Base-by-base conservation (phyloP, 176 grass and related monocot genomes). In the Bothriochloa decipiens region DNA sequence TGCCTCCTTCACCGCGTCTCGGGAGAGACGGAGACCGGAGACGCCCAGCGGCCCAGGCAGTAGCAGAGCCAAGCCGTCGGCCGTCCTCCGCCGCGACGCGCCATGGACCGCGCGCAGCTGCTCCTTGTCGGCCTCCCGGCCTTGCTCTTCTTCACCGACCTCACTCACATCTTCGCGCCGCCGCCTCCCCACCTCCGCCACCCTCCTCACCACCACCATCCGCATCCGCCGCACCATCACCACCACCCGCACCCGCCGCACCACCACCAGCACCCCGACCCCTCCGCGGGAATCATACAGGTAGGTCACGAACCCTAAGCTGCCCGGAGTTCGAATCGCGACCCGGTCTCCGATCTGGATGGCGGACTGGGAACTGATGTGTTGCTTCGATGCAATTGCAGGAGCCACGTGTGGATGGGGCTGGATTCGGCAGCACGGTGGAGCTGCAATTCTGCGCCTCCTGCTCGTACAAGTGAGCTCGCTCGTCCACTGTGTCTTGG, bases 391-490 rank as follows among this genome's bases (percentile, higher is more conserved):
- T 82, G 60, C 1, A 0, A 22, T 68, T 37, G 73, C 81, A 86
- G 96, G 81, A 87, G 79, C 64, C 91, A 6, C 77, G 74, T 68
- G 29, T 89, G 57, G 89, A 82, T 14, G 96, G 86, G 37, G 63
- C 83, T 75, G 96, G 93, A 74, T 94, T 82, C 22, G 96, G 91
- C 40, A 73, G 83, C 11, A 98, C 87, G 12, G 83, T 98, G 35
- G 96, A 94, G 77, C 68, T 98, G 65, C 91, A 95, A 46, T 98
- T 98, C 73, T 98, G 96, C 2, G 93, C 90, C 13, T 95, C 96
- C 68, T 98, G 96, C 86, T 95, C 96, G 66, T 98, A 98, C 68
- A 91, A 52, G 95, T 98, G 63, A 89, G 65, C 65, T 26, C 45
- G 39, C 36, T 4, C 37, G 76, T 47, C 36, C 40, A 85, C 11